These are phyloP conservation scores for Talaromyces sp. DNA, from an alignment of 2,329 filamentous ascomycete genomes.

Conservation along the genomic window DNA sequence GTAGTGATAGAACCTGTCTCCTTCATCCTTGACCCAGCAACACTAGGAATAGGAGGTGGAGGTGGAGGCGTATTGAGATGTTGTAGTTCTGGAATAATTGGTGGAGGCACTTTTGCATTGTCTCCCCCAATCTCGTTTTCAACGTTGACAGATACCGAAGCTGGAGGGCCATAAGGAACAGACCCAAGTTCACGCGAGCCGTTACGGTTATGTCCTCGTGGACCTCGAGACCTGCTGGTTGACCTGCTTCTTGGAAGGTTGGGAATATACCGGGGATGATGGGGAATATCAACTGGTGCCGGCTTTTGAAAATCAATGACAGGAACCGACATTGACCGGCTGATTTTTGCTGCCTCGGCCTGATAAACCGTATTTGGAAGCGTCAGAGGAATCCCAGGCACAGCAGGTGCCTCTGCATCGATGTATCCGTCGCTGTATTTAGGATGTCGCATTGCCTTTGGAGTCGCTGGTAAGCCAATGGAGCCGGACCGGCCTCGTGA, in stretches of 20 bases:
- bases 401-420: conserved; percentile 48
- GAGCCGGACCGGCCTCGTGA: conserved; percentile 45
- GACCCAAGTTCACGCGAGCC: conserved; percentile 21
- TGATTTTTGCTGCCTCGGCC: conserved; percentile 31
- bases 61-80: conserved; percentile 55
- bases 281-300: conserved; percentile 30
- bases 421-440: conserved; percentile 54
- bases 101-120: conserved; percentile 31
- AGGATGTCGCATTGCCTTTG: conserved; percentile 80
- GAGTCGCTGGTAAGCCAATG: conserved; percentile 83
- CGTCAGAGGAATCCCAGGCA: conserved; percentile 51
- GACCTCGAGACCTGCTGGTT: conserved; percentile 32
- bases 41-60: conserved; percentile 41
- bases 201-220: conserved; percentile 25
- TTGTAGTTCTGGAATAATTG: conserved; percentile 57
- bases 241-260: conserved; percentile 37
- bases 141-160: conserved; percentile 48
- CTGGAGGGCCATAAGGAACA: conserved; percentile 26
- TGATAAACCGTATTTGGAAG: conserved; percentile 34
- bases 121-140: conserved; percentile 36
- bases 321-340: conserved; percentile 37
- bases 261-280: conserved; percentile 38
- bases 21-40: conserved; percentile 23
- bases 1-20: conserved; percentile 38
- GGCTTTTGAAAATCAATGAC: conserved; percentile 25